These are phyloP conservation scores for Fusarium sp. DNA, from an alignment of 2,329 filamentous ascomycete species.

Conservation along the genomic window DNA sequence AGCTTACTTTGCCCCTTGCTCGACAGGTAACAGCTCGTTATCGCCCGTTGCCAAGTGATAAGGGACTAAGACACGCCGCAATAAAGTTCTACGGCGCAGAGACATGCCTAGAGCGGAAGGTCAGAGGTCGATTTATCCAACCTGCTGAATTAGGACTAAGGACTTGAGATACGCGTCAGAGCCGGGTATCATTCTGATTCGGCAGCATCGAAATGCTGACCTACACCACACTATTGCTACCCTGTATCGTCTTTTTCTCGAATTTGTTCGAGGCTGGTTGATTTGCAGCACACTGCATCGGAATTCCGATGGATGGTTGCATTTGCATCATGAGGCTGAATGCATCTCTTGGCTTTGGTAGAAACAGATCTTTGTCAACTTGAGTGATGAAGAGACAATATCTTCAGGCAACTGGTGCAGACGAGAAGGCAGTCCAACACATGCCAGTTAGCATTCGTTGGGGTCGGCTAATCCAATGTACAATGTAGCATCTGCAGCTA, in stretches of 20 bases:
- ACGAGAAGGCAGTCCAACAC: background rate
- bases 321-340: background rate
- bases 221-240: background rate
- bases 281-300: background rate
- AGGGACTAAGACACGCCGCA: background rate
- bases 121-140: constrained; percentile 1
- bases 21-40: constrained; percentile 20
- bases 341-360: background rate
- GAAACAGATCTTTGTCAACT: background rate
- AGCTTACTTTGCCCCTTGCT: background rate
- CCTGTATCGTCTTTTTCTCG: constrained; percentile 9
- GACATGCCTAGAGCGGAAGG: constrained; percentile 22
- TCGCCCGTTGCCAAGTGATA: constrained; percentile 25
- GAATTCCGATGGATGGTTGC: background rate
- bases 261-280: background rate
- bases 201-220: background rate
- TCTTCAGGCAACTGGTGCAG: background rate
- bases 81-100: background rate
- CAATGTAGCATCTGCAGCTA: background rate
- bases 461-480: background rate
- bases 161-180: background rate
- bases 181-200: background rate
- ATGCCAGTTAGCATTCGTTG: background rate
- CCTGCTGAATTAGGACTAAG: constrained; percentile 18
- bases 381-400: background rate